These are phyloP conservation scores for Brassica hybrid DNA, from an alignment of 441 rosid genomes.

Conservation along the genomic window DNA sequence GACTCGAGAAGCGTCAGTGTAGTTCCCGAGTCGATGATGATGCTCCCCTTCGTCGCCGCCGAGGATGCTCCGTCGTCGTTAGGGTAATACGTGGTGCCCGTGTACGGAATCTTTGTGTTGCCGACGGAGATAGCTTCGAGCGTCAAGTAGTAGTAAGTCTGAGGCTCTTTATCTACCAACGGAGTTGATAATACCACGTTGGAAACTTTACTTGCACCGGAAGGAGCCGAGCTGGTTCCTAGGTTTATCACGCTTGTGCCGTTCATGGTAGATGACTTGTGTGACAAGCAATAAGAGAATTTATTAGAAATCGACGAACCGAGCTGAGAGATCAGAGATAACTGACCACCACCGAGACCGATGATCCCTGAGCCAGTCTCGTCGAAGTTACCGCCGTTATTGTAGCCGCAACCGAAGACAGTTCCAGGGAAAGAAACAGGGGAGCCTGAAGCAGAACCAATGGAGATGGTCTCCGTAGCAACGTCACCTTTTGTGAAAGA, in stretches of 20 bases:
- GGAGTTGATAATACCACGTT: conserved; percentile 41
- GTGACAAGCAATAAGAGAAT: conserved; percentile 66
- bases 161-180: conserved; percentile 41
- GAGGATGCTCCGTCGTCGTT: neutral
- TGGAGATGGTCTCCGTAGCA: conserved; percentile 53
- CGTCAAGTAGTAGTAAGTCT: conserved; percentile 47
- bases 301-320: conserved; percentile 42
- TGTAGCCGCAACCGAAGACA: conserved; percentile 59
- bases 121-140: conserved; percentile 56
- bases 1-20: conserved; percentile 47
- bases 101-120: conserved; percentile 38
- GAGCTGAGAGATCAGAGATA: conserved; percentile 58
- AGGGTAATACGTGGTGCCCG: conserved; percentile 20
- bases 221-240: conserved; percentile 46
- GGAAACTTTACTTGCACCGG: conserved; percentile 7
- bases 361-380: conserved; percentile 54
- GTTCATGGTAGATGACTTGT: conserved; percentile 24
- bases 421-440: conserved; percentile 40
- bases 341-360: conserved; percentile 62
- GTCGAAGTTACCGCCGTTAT: conserved; percentile 48
- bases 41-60: conserved; percentile 42
- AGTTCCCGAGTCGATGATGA: conserved; percentile 55
- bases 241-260: conserved; percentile 54
- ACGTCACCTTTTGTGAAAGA: conserved; percentile 53
- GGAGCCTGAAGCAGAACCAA: conserved; percentile 41